Conservation (phyloP, 108 stramenopile genomes). For the Asterionellopsis glacialis region DNA sequence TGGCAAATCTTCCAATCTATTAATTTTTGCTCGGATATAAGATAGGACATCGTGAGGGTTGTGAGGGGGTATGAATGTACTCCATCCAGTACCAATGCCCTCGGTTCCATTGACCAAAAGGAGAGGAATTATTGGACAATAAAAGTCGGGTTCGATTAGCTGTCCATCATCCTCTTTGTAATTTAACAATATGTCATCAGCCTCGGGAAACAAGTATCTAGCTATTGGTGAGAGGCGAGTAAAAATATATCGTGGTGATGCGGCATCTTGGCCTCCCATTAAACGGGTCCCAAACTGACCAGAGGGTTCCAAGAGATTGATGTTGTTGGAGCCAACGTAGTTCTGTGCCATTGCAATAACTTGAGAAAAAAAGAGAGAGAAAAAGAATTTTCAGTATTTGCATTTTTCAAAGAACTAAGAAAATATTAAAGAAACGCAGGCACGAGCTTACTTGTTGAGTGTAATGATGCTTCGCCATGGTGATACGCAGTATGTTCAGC, state of each 20-base stretch:
- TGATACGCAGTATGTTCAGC: slow-evolving; percentile 95
- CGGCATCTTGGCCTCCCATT: slow-evolving; percentile 86
- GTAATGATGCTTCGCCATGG: slow-evolving; percentile 92
- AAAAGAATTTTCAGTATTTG: no score
- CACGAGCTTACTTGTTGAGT: slow-evolving; percentile 71
- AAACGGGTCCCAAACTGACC: slow-evolving; percentile 94
- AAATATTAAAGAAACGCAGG: background rate
- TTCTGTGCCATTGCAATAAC: slow-evolving; percentile 93
- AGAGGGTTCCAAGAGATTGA: slow-evolving; percentile 80
- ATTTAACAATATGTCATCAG: slow-evolving; percentile 74
- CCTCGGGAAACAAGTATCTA: slow-evolving; percentile 74
- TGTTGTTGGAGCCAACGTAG: slow-evolving; percentile 92
- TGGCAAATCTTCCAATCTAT: slow-evolving; percentile 32
- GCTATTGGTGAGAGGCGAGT: slow-evolving; percentile 75
- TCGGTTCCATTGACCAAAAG: slow-evolving; percentile 85
- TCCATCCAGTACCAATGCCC: slow-evolving; percentile 97
- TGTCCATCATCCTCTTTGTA: slow-evolving; percentile 86
- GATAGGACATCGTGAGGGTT: slow-evolving; percentile 77
- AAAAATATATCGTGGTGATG: slow-evolving; percentile 91
- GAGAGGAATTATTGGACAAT: slow-evolving; percentile 83
- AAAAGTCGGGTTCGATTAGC: slow-evolving; percentile 80
- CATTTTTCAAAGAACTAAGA: background rate
- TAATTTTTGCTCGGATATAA: slow-evolving; percentile 66
- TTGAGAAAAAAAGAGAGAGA: slow-evolving; percentile 12
- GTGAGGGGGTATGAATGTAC: slow-evolving; percentile 83